These are phyloP conservation scores for Colletotrichum navitas DNA, from an alignment of 2,329 filamentous ascomycete species.

Conservation along the genomic window DNA sequence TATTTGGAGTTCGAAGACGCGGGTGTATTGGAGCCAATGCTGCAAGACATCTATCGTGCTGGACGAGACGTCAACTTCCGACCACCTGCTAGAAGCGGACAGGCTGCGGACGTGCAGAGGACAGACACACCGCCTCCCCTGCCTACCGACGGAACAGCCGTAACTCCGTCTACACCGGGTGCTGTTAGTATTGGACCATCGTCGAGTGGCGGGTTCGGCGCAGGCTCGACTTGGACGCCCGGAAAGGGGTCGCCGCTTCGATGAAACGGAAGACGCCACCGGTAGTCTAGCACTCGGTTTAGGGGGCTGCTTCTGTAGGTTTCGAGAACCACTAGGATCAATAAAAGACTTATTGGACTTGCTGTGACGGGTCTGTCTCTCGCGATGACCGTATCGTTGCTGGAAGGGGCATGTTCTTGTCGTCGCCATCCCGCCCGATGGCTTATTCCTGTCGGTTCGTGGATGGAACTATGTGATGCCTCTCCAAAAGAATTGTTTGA, in stretches of 20 bases:
- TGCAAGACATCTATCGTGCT: constrained; percentile 84
- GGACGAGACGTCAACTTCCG: constrained; percentile 64
- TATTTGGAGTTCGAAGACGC: constrained; percentile 91
- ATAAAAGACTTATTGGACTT: not conserved
- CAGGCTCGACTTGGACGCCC: constrained; percentile 59
- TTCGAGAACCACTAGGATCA: not conserved
- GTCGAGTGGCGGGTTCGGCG: constrained; percentile 55
- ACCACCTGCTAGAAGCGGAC: constrained; percentile 62
- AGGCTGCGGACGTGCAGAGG: constrained; percentile 54
- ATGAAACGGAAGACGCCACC: not conserved
- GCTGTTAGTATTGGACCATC: constrained; percentile 48
- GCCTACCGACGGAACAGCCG: constrained; percentile 50
- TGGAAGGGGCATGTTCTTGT: too few relatives aligned
- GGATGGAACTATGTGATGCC: not conserved
- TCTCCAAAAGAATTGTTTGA: too few relatives aligned
- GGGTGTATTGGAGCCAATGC: constrained; percentile 83
- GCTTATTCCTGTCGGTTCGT: not conserved
- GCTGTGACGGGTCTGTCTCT: not conserved
- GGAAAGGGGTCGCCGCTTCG: constrained; percentile 52
- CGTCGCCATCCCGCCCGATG: too few relatives aligned
- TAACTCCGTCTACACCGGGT: constrained; percentile 61
- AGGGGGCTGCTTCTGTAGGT: not conserved
- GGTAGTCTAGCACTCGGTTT: not conserved
- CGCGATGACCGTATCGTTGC: not conserved
- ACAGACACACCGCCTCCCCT: constrained; percentile 67